A percentile compares a stretch with the other conserved stretches of the same genome.
These are phyloP conservation scores for Rhazya stricta DNA, from an alignment of 257 asterid species.

Conservation along the genomic window DNA sequence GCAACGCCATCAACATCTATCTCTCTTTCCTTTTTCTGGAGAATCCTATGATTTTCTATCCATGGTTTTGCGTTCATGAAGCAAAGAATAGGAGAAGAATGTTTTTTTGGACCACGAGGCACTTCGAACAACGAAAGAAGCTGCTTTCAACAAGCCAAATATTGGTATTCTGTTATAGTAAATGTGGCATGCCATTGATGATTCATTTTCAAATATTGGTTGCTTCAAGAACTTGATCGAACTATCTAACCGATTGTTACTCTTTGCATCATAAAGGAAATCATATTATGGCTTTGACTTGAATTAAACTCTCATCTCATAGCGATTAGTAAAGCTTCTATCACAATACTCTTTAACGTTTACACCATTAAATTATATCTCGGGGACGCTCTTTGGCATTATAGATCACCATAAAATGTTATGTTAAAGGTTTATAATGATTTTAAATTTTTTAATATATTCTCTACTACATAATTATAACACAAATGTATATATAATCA, in stretches of 20 bases:
- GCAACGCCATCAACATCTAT: not conserved
- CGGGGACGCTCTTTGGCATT: too few relatives aligned
- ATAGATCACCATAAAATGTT: too few relatives aligned
- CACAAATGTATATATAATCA: too few relatives aligned
- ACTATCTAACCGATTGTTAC: not conserved
- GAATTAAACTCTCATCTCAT: too few relatives aligned
- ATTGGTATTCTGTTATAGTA: not conserved
- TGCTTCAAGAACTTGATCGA: not conserved
- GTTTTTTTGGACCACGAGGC: not conserved
- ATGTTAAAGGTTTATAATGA: too few relatives aligned
- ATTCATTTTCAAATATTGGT: not conserved
- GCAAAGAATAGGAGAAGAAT: not conserved
- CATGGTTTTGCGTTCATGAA: not conserved
- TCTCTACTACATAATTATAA: too few relatives aligned
- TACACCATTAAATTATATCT: too few relatives aligned
- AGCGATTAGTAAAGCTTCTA: too few relatives aligned
- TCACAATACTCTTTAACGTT: too few relatives aligned
- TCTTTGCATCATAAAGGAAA: too few relatives aligned
- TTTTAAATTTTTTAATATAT: too few relatives aligned
- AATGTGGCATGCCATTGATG: not conserved
- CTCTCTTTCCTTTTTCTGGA: not conserved
- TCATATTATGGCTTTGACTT: too few relatives aligned
- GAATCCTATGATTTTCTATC: conserved; percentile 3
- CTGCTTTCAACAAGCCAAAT: not conserved
- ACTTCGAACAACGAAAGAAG: not conserved